Conservation (phyloP, 2,329 filamentous ascomycete genomes). For the Aureobasidium uvarum region DNA sequence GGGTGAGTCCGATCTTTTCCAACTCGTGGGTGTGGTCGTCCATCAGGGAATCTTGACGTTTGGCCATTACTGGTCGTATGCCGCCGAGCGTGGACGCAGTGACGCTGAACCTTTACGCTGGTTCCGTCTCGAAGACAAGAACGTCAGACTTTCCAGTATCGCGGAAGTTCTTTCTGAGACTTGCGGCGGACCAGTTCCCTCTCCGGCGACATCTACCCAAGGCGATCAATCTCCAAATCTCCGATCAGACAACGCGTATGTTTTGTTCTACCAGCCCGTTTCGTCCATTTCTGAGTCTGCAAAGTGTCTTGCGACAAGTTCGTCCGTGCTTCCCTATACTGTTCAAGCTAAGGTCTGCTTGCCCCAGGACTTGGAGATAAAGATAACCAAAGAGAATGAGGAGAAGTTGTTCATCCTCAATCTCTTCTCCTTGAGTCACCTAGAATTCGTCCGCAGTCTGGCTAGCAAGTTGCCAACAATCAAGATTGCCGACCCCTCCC, state of each 20-base stretch:
- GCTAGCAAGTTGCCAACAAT: conserved; percentile 57
- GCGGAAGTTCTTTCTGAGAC: conserved; percentile 70
- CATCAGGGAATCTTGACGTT: conserved; percentile 91
- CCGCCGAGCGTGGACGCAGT: conserved; percentile 40
- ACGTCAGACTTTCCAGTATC: conserved; percentile 73
- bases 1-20: conserved; percentile 71
- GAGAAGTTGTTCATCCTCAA: conserved; percentile 72
- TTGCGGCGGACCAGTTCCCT: conserved; percentile 57
- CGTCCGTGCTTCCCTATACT: not conserved
- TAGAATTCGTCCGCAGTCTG: conserved; percentile 63
- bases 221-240: conserved; percentile 35
- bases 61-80: conserved; percentile 96
- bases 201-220: conserved; percentile 60
- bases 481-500: conserved; percentile 45
- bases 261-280: conserved; percentile 92
- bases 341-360: conserved; percentile 52
- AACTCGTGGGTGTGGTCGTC: conserved; percentile 91
- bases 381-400: conserved; percentile 71
- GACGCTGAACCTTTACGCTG: conserved; percentile 49
- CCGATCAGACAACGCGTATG: conserved; percentile 71
- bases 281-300: conserved; percentile 54
- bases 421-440: conserved; percentile 71
- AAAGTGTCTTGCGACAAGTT: not conserved
- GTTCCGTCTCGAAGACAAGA: conserved; percentile 95
- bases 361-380: conserved; percentile 47